These are phyloP conservation scores for Neonectria punicea DNA, from an alignment of 2,329 filamentous ascomycete genomes.

Conservation along the genomic window DNA sequence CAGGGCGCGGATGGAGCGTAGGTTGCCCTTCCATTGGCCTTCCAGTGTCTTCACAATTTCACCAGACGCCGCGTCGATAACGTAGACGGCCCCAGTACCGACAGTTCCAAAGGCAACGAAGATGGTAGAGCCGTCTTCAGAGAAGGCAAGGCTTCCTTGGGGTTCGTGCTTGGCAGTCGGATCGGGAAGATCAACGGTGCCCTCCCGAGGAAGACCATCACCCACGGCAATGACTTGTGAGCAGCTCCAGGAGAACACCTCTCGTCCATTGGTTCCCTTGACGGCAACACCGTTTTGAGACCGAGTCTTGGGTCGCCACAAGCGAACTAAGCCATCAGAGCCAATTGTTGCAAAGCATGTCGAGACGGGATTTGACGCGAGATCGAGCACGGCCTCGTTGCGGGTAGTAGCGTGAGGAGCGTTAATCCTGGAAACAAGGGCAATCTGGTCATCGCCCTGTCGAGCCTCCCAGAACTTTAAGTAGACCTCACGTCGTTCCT, in stretches of 20 bases:
- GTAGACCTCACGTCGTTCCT: constrained; percentile 75
- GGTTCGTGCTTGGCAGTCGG: constrained; percentile 44
- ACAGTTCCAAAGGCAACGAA: constrained; percentile 70
- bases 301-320: constrained; percentile 82
- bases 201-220: constrained; percentile 58
- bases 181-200: constrained; percentile 43
- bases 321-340: constrained; percentile 78
- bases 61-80: constrained; percentile 79
- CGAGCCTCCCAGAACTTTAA: constrained; percentile 90
- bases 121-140: constrained; percentile 85
- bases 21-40: constrained; percentile 71
- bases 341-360: constrained; percentile 87
- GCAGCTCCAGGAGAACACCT: constrained; percentile 80
- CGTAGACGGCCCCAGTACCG: constrained; percentile 72
- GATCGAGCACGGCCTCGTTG: constrained; percentile 72
- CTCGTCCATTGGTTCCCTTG: constrained; percentile 66
- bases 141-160: constrained; percentile 80
- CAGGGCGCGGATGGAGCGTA: constrained; percentile 77
- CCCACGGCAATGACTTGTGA: constrained; percentile 67
- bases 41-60: constrained; percentile 73
- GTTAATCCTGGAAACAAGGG: constrained; percentile 85
- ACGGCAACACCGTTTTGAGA: constrained; percentile 74
- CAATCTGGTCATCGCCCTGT: constrained; percentile 67
- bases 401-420: constrained; percentile 75
- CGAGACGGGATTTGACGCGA: constrained; percentile 75